phyloP scores from a whole-genome alignment of 2,329 filamentous ascomycete genomes.

The Colletotrichum sp. region DNA sequence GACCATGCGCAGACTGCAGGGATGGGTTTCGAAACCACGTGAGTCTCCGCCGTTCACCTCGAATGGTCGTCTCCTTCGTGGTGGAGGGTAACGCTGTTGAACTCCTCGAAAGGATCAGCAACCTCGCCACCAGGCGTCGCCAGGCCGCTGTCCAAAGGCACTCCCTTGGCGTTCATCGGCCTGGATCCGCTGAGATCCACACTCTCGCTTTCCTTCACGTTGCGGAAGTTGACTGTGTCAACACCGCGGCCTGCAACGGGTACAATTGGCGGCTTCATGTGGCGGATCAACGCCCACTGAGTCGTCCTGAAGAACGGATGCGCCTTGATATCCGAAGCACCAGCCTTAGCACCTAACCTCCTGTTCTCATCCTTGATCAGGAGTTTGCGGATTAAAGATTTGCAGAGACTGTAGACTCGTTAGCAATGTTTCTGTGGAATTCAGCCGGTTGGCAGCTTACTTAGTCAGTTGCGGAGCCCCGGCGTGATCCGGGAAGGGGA shows the following conservation, averaged over 20 bases:
- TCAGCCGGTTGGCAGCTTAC: conserved; percentile 51
- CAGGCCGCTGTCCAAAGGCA: conserved; percentile 84
- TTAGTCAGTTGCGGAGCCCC: conserved; percentile 87
- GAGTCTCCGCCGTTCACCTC: conserved; percentile 26
- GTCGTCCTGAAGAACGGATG: conserved; percentile 97
- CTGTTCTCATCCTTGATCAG: conserved; percentile 98
- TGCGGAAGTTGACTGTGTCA: conserved; percentile 96
- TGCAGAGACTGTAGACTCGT: conserved; percentile 76
- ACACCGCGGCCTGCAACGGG: conserved; percentile 88
- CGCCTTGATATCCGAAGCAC: conserved; percentile 94
- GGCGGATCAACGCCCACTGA: conserved; percentile 94
- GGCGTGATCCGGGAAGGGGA: conserved; percentile 90
- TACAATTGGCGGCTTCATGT: conserved; percentile 97
- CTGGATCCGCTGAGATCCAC: conserved; percentile 78
- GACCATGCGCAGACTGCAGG: not conserved
- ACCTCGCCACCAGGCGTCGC: conserved; percentile 82
- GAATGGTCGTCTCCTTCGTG: conserved; percentile 80
- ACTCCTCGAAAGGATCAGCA: conserved; percentile 94
- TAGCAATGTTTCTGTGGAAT: not conserved
- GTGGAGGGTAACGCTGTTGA: conserved; percentile 97
- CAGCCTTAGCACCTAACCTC: conserved; percentile 89
- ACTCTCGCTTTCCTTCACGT: conserved; percentile 96
- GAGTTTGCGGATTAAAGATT: conserved; percentile 93
- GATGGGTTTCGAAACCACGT: not conserved
- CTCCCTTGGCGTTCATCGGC: conserved; percentile 68